A percentile compares a stretch with the other conserved stretches of the same genome.
These are phyloP conservation scores for Plasmodium malariae DNA, from an alignment of 169 alveolate species.

Conservation along the genomic window DNA sequence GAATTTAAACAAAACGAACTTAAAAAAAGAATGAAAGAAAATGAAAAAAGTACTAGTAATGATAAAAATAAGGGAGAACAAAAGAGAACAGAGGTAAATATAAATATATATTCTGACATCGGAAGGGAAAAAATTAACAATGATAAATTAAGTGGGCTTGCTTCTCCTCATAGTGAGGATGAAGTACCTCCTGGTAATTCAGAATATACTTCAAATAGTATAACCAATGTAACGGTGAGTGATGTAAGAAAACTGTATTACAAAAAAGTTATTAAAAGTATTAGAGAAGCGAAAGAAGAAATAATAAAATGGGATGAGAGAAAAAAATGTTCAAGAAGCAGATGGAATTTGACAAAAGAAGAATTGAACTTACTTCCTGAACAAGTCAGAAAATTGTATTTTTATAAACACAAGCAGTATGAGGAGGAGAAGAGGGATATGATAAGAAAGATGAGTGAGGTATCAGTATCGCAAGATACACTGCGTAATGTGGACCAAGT, in stretches of 20 bases:
- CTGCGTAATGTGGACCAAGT: too few relatives aligned
- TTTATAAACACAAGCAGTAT: conserved; percentile 21
- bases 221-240: neutral
- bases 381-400: conserved; percentile 79
- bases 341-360: conserved; percentile 82
- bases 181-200: neutral
- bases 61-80: neutral
- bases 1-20: conserved; percentile 15
- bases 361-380: conserved; percentile 81
- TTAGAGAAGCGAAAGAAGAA: conserved; percentile 84
- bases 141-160: too few relatives aligned
- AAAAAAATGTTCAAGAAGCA: conserved; percentile 69
- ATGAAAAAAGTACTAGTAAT: neutral
- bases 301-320: conserved; percentile 82
- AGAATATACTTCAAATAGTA: neutral
- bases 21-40: neutral
- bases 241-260: conserved; percentile 54
- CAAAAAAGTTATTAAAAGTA: conserved; percentile 72
- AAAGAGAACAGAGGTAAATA: neutral
- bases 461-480: too few relatives aligned
- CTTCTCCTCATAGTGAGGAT: too few relatives aligned
- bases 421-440: neutral
- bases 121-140: too few relatives aligned
- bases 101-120: too few relatives aligned
- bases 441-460: neutral